Percentiles rank a stretch among this genome's conserved stretches.
These are phyloP conservation scores for Ganoderma lingzhi DNA, from an alignment of 1,284 basidiomycete genomes.

Conservation along the genomic window DNA sequence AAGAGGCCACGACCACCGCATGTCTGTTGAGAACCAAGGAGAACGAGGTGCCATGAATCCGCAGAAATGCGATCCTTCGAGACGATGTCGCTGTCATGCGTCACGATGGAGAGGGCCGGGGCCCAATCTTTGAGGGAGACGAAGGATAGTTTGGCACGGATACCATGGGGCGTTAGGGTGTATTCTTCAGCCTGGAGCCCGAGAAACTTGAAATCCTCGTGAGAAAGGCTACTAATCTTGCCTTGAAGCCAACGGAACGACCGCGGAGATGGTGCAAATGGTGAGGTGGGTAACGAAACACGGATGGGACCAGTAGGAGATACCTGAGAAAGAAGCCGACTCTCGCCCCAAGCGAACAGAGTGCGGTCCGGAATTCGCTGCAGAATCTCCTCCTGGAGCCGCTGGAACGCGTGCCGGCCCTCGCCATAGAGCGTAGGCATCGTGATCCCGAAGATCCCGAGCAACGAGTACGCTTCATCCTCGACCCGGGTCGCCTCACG, in stretches of 20 bases:
- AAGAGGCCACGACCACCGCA: too few species aligned
- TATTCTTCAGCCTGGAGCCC: neutral
- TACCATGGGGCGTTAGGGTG: neutral
- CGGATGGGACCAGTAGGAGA: too few species aligned
- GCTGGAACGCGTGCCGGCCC: conserved; percentile 1
- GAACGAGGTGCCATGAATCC: neutral
- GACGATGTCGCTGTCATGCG: neutral
- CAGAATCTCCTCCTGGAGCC: conserved; percentile 13
- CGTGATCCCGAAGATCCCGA: conserved; percentile 11
- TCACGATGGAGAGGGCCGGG: neutral
- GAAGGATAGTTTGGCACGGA: neutral
- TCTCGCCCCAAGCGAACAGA: neutral
- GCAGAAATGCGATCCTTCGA: too few species aligned
- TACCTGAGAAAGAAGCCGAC: neutral
- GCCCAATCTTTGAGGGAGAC: neutral
- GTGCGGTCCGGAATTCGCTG: neutral
- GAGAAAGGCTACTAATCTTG: too few species aligned
- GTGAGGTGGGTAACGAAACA: neutral
- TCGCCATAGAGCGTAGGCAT: conserved; percentile 14
- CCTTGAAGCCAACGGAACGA: neutral
- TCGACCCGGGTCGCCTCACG: conserved; percentile 6
- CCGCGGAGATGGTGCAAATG: neutral
- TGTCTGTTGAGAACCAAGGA: too few species aligned
- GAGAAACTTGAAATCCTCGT: neutral
- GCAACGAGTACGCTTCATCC: conserved; percentile 11